phyloP scores from a whole-genome alignment of 257 asterid genomes.

The Solanum clarkiae region DNA sequence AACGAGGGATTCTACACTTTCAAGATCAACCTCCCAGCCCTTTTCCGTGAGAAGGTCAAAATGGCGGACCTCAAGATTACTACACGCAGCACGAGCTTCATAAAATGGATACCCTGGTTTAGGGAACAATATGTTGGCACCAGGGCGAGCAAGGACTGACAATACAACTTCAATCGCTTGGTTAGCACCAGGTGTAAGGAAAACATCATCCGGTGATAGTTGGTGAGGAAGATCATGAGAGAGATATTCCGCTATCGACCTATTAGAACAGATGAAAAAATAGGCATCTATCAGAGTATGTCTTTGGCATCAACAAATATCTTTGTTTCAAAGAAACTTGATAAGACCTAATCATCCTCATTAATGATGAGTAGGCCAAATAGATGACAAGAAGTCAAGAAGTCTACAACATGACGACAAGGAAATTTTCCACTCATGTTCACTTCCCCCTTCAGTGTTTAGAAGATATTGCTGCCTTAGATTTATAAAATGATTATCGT shows the following conservation, averaged over 20 bases:
- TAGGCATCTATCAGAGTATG: background rate
- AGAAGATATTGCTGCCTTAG: background rate
- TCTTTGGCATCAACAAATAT: background rate
- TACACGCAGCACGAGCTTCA: conserved; percentile 43
- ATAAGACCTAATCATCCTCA: background rate
- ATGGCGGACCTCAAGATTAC: conserved; percentile 52
- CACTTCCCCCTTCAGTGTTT: background rate
- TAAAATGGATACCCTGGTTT: conserved; percentile 61
- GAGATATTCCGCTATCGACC: conserved; percentile 73
- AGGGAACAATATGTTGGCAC: conserved; percentile 76
- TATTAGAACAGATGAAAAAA: background rate
- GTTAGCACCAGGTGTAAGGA: background rate
- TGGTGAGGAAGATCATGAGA: conserved; percentile 60
- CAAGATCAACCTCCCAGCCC: conserved; percentile 79
- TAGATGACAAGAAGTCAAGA: background rate
- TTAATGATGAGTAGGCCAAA: background rate
- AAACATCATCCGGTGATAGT: conserved; percentile 18
- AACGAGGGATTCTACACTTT: conserved; percentile 47
- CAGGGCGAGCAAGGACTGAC: conserved; percentile 52
- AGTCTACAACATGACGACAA: background rate
- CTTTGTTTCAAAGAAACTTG: background rate
- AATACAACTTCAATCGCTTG: conserved; percentile 12
- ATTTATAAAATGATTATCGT: background rate
- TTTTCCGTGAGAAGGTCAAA: conserved; percentile 66
- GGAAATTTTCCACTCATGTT: background rate